Percentiles rank a stretch among this genome's conserved stretches.
Conservation (phyloP, 2,329 filamentous ascomycete genomes). For the Aspergillus proliferans region DNA sequence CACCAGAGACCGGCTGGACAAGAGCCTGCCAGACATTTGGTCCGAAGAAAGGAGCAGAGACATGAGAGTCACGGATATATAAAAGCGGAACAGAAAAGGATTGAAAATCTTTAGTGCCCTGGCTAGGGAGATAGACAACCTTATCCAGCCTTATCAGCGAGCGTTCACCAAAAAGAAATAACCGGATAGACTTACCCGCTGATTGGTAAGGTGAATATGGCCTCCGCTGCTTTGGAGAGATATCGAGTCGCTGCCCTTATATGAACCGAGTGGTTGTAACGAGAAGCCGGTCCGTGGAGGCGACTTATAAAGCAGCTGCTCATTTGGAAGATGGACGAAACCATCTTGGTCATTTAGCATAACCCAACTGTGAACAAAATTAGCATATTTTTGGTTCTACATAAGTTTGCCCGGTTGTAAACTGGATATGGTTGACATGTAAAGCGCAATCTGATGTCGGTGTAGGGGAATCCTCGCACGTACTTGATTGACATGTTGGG, state of each 20-base stretch:
- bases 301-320: constrained; percentile 74
- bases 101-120: constrained; percentile 62
- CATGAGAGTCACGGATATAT: constrained; percentile 78
- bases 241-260: constrained; percentile 58
- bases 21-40: constrained; percentile 82
- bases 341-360: constrained; percentile 71
- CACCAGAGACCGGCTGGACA: constrained; percentile 73
- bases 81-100: constrained; percentile 87
- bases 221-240: constrained; percentile 68
- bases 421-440: background rate
- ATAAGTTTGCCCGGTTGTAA: background rate
- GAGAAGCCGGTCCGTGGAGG: constrained; percentile 72
- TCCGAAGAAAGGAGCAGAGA: constrained; percentile 85
- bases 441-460: background rate
- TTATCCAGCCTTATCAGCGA: constrained; percentile 33
- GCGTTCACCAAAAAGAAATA: constrained; percentile 4
- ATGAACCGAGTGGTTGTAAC: constrained; percentile 63
- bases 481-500: constrained; percentile 39
- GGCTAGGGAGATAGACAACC: constrained; percentile 80
- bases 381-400: background rate
- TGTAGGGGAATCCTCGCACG: constrained; percentile 13
- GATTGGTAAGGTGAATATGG: constrained; percentile 74
- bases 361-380: constrained; percentile 62
- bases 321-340: constrained; percentile 78
- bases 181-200: constrained; percentile 56